Evolutionary conservation across 2,329 filamentous ascomycete genomes (phyloP), one percentile per base, ranked within the genome.

Genomic region (Fusarium buxicola): DNA sequence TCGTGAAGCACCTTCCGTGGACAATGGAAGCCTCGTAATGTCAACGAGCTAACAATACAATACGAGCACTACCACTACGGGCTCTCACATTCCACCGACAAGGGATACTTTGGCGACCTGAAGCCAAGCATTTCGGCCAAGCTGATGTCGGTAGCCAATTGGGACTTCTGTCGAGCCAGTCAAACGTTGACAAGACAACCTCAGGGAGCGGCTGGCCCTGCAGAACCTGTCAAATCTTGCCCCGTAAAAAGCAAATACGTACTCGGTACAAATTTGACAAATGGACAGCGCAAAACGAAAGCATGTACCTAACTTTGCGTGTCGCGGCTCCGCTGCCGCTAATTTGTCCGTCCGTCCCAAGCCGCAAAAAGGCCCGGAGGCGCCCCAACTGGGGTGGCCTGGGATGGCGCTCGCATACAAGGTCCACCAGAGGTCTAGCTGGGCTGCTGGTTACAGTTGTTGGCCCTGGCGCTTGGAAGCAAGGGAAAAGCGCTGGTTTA

Each of bases 151-250:
- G 21, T 21, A 21, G 38, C 57, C 25, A 60, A 49, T 32, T 35
- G 15, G 16, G 28, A 24, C 7, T 15, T 6, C 8, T 30, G 50
- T 38, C 38, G 49, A 60, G 40, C 21, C 38, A 43, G 25, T 36
- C 43, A 56, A 49, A 55, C 49, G 56, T 60, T 49, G 35, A 50
- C 56, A 49, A 50, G 43, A 60, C 43, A 55, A 36, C 44, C 54
- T 24, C 13, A 30, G n/a, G n/a, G n/a, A n/a, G n/a, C n/a, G n/a
- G n/a, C n/a, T n/a, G 21, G 21, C 21, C 21, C 21, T 21, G 21
- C 21, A 21, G 6, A 6, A 21, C 21, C 15, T 15, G 21, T 24
- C 13, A 32, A 36, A 27, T n/a, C 7, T 13, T 47, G 31, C 44
- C 27, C 45, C 28, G 45, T 45, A 32, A 45, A 45, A 45, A 45